Evolutionary conservation across 257 asterid species (phyloP).

Genomic region (Marsdenia floribunda): DNA sequence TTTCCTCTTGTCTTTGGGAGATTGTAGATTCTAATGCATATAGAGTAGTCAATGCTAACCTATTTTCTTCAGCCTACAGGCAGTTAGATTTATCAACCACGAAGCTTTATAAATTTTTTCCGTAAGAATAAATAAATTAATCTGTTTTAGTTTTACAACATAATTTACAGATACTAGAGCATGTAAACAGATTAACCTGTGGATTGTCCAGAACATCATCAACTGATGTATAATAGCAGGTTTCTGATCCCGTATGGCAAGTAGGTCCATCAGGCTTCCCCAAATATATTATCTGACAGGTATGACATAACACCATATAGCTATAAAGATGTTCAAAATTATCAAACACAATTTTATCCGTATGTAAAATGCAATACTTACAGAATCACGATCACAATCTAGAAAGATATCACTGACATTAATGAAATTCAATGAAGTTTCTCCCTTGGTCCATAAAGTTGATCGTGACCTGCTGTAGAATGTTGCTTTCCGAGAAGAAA

Average conservation of each 20-base stretch:
- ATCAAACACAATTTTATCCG: neutral
- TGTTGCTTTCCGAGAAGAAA: slow-evolving; percentile 75
- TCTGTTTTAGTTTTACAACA: neutral
- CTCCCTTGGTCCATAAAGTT: slow-evolving; percentile 88
- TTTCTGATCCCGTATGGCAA: slow-evolving; percentile 86
- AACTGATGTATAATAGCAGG: slow-evolving; percentile 74
- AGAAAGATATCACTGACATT: slow-evolving; percentile 64
- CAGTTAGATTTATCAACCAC: slow-evolving; percentile 3
- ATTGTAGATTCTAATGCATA: slow-evolving; percentile 70
- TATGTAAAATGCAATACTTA: slow-evolving; percentile 24
- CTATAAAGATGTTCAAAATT: neutral
- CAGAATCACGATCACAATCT: slow-evolving; percentile 92
- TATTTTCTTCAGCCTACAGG: slow-evolving; percentile 43
- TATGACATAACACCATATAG: neutral
- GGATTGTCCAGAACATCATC: slow-evolving; percentile 31
- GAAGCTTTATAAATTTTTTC: neutral
- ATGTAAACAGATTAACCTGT: slow-evolving; percentile 28
- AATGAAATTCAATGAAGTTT: slow-evolving; percentile 84
- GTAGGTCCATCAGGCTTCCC: slow-evolving; percentile 96
- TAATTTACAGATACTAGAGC: neutral
- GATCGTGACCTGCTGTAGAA: slow-evolving; percentile 86
- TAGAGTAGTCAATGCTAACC: slow-evolving; percentile 58
- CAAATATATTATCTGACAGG: slow-evolving; percentile 60
- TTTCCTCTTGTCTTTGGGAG: slow-evolving; percentile 49
- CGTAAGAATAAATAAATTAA: neutral